Base-by-base conservation (phyloP, 2,329 filamentous ascomycete genomes). In the Alternaria infectoria region DNA sequence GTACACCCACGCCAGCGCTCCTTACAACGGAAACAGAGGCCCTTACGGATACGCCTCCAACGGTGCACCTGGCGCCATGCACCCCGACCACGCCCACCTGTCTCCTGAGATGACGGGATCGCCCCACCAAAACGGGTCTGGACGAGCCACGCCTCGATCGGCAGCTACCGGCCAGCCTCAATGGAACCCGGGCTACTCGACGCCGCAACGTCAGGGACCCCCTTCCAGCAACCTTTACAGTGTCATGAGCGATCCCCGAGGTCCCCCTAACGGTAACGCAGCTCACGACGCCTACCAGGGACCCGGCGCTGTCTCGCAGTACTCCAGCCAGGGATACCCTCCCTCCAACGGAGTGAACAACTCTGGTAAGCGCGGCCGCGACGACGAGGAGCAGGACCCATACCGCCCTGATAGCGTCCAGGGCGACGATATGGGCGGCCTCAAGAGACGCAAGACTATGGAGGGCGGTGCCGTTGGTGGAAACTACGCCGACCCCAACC, bases 211-310 rank as follows among this genome's bases (percentile, higher is more conserved):
- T 45, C 83, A 86, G 61, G 83, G 84, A 46, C 85, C 89, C 63
- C 86, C 91, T 4, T 90, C 92, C 1, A 94, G 92, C 83, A 96
- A 89, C 76, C 84, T 97, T 54, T 97, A 97, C 85, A 96, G 90
- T 79, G 91, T 96, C 66, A 93, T 97, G 83, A 94, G 91, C 78
- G 93, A 92, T 76, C 91, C 93, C 63, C 88, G 92, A 25, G 88
- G 84, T 51, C 82, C 85, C 28, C 80, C 88, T 11, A 93, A 92
- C 69, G 90, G 90, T n/a, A 86, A 85, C 28, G 81, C 88, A 12
- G 82, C 86, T 19, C 86, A 86, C 54, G 92, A 96, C 69, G 87
- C 90, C 7, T 96, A 96, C 77, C 86, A 88, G 32, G 86, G 89
- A 15, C 86, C 91, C 23, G 82, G 86, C 6, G 90, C 91, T 70